These are phyloP conservation scores for Trebouxia sp. DNA, from an alignment of 139 green algal genomes.

Conservation along the genomic window DNA sequence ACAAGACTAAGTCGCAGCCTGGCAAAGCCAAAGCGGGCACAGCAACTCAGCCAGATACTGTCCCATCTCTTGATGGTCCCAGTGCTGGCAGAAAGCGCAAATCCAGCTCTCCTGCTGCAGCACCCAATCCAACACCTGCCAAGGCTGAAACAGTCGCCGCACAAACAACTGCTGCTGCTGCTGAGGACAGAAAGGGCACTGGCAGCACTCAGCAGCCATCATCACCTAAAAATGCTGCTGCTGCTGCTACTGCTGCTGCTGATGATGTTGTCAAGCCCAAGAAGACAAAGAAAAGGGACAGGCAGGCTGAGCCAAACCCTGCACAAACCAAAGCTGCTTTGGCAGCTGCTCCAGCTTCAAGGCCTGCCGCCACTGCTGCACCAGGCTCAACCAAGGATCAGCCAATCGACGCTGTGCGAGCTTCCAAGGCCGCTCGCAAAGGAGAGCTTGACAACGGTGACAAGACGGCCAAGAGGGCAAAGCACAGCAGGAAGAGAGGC, in stretches of 20 bases:
- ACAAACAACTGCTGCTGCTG: background rate
- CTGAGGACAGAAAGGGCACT: background rate
- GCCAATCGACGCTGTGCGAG: background rate
- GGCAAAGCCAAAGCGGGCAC: background rate
- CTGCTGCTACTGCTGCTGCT: background rate
- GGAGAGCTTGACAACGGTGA: too few species aligned
- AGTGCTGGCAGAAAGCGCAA: background rate
- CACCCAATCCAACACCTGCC: background rate
- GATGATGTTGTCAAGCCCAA: background rate
- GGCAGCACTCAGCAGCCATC: background rate
- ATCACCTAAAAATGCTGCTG: background rate
- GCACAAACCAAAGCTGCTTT: background rate
- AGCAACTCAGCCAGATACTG: background rate
- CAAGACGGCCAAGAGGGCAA: too few species aligned
- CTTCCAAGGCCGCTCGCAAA: too few species aligned
- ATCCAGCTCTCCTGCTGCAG: background rate
- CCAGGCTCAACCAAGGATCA: too few species aligned
- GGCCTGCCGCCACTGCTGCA: too few species aligned
- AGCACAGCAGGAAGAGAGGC: too few species aligned
- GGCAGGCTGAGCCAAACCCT: background rate
- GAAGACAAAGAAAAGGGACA: background rate
- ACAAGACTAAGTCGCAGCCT: background rate
- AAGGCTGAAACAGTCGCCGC: background rate
- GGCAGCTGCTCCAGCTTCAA: too few species aligned
- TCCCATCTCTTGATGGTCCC: background rate